These are phyloP conservation scores for Entomortierella parvispora DNA, from an alignment of 192 early-diverging fungal genomes.

Conservation along the genomic window DNA sequence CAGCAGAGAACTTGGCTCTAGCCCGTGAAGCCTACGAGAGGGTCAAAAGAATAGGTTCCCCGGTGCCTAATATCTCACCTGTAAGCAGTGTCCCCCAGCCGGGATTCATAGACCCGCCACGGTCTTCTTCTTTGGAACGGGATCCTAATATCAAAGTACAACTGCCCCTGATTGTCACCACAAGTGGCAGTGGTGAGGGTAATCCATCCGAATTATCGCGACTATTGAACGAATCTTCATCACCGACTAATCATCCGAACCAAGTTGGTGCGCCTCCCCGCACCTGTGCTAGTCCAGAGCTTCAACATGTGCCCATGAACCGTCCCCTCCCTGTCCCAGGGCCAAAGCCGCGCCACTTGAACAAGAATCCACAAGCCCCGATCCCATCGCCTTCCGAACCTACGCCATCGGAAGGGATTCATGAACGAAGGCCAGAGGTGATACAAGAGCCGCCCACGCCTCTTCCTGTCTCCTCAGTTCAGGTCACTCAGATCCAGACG, in stretches of 20 bases:
- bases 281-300: constrained; percentile 10
- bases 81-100: constrained; percentile 10
- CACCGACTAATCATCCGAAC: constrained; percentile 2
- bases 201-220: constrained; percentile 27
- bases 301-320: constrained; percentile 30
- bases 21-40: constrained; percentile 43
- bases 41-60: constrained; percentile 32
- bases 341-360: constrained; percentile 35
- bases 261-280: constrained; percentile 6
- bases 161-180: not conserved
- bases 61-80: constrained; percentile 14
- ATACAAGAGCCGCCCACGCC: constrained; percentile 1
- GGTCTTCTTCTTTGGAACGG: not conserved
- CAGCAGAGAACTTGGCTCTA: constrained; percentile 35
- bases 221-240: constrained; percentile 1
- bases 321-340: constrained; percentile 39
- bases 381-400: not conserved
- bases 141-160: constrained; percentile 27
- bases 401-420: not conserved
- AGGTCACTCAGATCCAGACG: constrained; percentile 1
- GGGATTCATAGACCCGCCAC: constrained; percentile 7
- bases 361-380: not conserved
- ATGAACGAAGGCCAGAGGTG: not conserved
- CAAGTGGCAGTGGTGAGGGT: not conserved
- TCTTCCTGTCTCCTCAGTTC: not conserved